Percentiles rank a stretch among this genome's conserved stretches.
Conservation (phyloP, 169 alveolate genomes). For the Plasmodium reichenowi region DNA sequence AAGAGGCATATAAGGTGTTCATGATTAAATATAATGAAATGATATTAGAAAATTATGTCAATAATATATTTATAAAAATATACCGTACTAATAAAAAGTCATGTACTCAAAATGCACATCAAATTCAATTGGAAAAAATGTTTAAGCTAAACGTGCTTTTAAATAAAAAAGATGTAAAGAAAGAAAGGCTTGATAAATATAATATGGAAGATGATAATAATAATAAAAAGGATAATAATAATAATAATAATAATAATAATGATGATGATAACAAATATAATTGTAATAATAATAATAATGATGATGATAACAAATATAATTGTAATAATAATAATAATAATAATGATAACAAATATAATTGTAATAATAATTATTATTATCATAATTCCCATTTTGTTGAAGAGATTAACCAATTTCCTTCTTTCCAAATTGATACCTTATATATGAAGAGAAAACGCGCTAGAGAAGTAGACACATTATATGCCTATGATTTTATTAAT, state of each 20-base stretch:
- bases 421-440: constrained; percentile 37
- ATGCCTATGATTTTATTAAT: constrained; percentile 72
- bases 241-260: too few relatives aligned
- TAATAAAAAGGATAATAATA: too few relatives aligned
- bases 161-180: constrained; percentile 12
- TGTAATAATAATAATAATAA: too few relatives aligned
- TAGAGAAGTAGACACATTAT: constrained; percentile 62
- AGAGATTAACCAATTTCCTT: neutral
- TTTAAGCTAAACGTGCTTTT: constrained; percentile 47
- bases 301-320: too few relatives aligned
- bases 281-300: too few relatives aligned
- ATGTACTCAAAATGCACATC: neutral
- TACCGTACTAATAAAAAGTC: neutral
- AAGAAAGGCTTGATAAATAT: constrained; percentile 5
- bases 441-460: constrained; percentile 69
- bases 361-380: too few relatives aligned
- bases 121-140: neutral
- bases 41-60: constrained; percentile 54
- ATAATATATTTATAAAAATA: constrained; percentile 35
- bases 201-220: neutral
- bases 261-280: too few relatives aligned
- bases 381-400: neutral
- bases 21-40: constrained; percentile 46
- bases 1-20: constrained; percentile 12
- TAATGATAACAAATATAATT: too few relatives aligned